phyloP scores from a whole-genome alignment of 169 alveolate species.

The Cryptosporidium baileyi region DNA sequence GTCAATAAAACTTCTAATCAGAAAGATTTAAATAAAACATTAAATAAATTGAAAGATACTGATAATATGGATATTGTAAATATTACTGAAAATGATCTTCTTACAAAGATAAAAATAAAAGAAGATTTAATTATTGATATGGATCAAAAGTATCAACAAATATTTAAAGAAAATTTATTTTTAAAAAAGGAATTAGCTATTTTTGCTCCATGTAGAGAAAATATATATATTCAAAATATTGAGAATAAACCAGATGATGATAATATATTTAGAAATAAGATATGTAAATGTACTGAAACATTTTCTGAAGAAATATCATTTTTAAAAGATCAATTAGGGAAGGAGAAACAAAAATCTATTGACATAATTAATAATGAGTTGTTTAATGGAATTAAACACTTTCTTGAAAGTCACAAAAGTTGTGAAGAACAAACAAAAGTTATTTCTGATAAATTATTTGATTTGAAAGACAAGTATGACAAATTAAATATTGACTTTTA shows the following conservation, averaged over 20 bases:
- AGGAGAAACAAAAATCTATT: neutral
- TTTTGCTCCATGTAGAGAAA: neutral
- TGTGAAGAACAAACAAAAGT: conserved; percentile 1
- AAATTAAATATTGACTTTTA: neutral
- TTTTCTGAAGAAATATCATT: neutral
- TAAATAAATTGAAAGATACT: neutral
- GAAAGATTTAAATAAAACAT: neutral
- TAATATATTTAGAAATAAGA: neutral
- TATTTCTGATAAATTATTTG: neutral
- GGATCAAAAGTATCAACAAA: neutral
- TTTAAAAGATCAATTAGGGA: neutral
- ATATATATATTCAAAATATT: neutral
- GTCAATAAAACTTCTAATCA: neutral
- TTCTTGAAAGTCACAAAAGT: neutral
- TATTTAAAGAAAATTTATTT: neutral
- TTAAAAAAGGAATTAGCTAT: neutral
- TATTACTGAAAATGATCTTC: neutral
- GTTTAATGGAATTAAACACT: neutral
- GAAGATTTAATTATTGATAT: neutral
- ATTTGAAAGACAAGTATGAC: conserved; percentile 10
- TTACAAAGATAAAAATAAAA: neutral
- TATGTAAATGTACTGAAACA: conserved; percentile 16
- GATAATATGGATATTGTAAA: neutral
- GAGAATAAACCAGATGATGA: neutral
- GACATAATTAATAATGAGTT: conserved; percentile 12